A percentile compares a stretch with the other conserved stretches of the same genome.
phyloP scores from a whole-genome alignment of 73 alveolate species.

The Paramecium sonneborni region DNA sequence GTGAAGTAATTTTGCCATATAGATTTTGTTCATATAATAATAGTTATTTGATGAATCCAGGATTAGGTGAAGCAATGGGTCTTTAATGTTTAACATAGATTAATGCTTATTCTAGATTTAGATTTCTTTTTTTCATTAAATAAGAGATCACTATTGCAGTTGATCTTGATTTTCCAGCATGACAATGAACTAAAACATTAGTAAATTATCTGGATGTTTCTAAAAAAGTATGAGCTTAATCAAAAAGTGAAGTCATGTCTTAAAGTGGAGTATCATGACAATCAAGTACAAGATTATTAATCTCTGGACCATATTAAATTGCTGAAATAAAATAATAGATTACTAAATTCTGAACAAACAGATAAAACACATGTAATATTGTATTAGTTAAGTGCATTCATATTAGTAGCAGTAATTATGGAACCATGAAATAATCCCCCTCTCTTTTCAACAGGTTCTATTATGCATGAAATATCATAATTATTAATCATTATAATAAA shows the following conservation, averaged over 20 bases:
- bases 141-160: neutral
- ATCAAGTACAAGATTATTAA: neutral
- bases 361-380: neutral
- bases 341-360: conserved; percentile 19
- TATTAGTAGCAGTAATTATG: neutral
- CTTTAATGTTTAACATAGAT: neutral
- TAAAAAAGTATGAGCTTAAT: neutral
- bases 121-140: conserved; percentile 30
- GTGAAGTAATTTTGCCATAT: neutral
- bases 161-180: conserved; percentile 34
- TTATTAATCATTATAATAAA: conserved; percentile 11
- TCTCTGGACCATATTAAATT: conserved; percentile 1
- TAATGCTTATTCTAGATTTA: conserved; percentile 24
- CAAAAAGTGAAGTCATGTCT: conserved; percentile 18
- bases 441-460: conserved; percentile 23
- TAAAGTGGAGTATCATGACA: conserved; percentile 13
- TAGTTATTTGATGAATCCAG: neutral
- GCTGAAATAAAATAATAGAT: neutral
- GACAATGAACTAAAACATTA: conserved; percentile 37
- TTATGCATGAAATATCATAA: neutral
- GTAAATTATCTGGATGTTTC: neutral
- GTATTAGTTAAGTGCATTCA: neutral
- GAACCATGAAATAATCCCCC: conserved; percentile 21
- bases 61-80: conserved; percentile 13
- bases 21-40: neutral